Base-by-base conservation (phyloP, 1,284 basidiomycete genomes). In the Fomitopsis betulina region DNA sequence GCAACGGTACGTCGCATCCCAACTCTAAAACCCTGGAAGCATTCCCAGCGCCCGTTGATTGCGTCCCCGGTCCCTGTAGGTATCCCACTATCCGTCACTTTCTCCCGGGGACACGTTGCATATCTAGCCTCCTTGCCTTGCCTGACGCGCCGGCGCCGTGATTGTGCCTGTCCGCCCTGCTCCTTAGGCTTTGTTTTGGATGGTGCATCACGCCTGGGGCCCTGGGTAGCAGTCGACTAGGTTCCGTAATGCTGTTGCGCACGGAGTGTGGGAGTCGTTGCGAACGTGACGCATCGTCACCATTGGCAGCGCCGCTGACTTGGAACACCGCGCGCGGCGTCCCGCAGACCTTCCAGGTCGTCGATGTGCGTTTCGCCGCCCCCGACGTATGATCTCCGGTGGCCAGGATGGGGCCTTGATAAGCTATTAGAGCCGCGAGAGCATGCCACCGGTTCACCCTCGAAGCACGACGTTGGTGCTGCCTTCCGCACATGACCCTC, bases 1-100 rank as follows among this genome's bases (percentile, higher is more conserved):
- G 37, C 27, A 53, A 23, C 37, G 57, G 57, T 54, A 54, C 50
- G 32, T 25, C 39, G 10, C 27, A 1, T n/a, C 40, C n/a, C 56
- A 58, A 58, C 56, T 54, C 56, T 58, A 53, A 39, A 33, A 38
- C 42, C 30, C 38, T 33, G 40, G 56, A 35, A 53, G 50, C 27
- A 30, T 19, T 30, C 47, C 33, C 23, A n/a, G n/a, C 45, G 42
- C n/a, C 30, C 39, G 32, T 19, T 21, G 23, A 19, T 30, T 47
- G 23, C 49, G 49, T 19, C 21, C n/a, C 32, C 49, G 49, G 49
- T 19, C 32, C 32, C 49, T 51, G 49, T 51, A 51, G 17, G 49
- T 17, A 23, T 15, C 49, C 49, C 8, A 9, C n/a, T 27, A 19
- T 17, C 49, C 49, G 33, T 27, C 33, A 23, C 27, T 35, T 5